Evolutionary conservation across 2,329 filamentous ascomycete genomes (phyloP).

Genomic region (Sporothrix phasma): DNA sequence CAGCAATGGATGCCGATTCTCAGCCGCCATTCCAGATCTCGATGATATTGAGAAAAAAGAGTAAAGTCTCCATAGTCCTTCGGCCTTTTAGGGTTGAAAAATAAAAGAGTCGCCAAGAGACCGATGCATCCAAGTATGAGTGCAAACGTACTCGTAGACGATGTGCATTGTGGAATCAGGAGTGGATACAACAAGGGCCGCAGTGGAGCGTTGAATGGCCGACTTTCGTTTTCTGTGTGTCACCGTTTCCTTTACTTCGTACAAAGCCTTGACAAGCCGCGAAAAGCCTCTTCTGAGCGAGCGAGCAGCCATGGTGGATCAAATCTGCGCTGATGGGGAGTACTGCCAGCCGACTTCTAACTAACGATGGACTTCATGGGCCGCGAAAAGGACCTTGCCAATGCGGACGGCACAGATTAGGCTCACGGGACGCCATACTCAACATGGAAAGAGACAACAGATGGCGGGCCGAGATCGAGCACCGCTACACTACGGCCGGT

Average conservation of each 20-base stretch:
- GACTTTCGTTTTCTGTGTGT: conserved; percentile 3
- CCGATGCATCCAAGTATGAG: neutral
- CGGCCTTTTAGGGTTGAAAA: too few species aligned
- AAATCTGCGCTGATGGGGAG: neutral
- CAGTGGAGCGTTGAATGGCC: neutral
- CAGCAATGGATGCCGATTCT: neutral
- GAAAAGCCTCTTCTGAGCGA: conserved; percentile 1
- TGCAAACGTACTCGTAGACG: too few species aligned
- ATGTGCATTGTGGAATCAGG: neutral
- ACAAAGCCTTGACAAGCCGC: conserved; percentile 6
- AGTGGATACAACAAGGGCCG: neutral
- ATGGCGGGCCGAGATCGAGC: neutral
- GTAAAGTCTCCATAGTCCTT: too few species aligned
- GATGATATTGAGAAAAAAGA: neutral
- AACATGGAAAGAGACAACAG: neutral
- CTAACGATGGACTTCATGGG: too few species aligned
- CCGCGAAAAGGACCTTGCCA: neutral
- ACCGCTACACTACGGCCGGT: neutral
- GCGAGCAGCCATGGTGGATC: neutral
- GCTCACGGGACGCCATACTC: neutral
- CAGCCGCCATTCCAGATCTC: neutral
- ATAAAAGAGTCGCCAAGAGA: neutral
- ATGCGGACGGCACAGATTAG: neutral
- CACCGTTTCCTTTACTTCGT: neutral
- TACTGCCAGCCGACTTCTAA: neutral